Evolutionary conservation across 768 basidiomycete genomes (phyloP).

Genomic region (Suillus subaureus): DNA sequence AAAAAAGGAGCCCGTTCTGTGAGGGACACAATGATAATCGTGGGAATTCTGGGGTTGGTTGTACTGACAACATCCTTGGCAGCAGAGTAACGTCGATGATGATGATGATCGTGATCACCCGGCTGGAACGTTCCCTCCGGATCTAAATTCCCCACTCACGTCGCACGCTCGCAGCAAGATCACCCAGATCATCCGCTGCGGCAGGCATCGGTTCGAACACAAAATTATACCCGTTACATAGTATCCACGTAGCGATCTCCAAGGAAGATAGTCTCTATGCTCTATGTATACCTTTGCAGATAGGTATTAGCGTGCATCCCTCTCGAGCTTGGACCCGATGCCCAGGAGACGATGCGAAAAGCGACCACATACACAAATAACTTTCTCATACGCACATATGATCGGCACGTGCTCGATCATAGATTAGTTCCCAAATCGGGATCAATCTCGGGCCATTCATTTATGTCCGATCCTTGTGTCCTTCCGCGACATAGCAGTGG

Average conservation of each 20-base stretch:
- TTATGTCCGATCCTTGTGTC: neutral
- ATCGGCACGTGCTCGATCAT: slow-evolving; percentile 4
- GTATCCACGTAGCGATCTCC: neutral
- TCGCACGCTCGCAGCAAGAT: neutral
- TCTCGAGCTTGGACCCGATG: slow-evolving; percentile 1
- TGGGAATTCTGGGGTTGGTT: neutral
- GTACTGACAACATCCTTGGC: neutral
- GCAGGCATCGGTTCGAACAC: neutral
- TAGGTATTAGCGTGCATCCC: neutral
- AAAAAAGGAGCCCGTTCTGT: neutral
- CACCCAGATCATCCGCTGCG: neutral
- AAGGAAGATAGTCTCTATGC: neutral
- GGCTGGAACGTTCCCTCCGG: neutral
- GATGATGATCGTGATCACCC: too few species aligned
- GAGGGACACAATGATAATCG: neutral
- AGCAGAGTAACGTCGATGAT: too few species aligned
- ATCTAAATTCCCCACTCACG: neutral
- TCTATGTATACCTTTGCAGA: neutral
- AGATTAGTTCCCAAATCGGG: neutral
- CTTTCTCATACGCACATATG: neutral
- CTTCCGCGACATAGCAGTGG: neutral
- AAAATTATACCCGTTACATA: neutral
- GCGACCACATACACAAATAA: neutral
- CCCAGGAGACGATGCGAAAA: slow-evolving; percentile 4
- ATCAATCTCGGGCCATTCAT: neutral